These are phyloP conservation scores for Sclerotinia borealis DNA, from an alignment of 2,329 filamentous ascomycete genomes.

Conservation along the genomic window DNA sequence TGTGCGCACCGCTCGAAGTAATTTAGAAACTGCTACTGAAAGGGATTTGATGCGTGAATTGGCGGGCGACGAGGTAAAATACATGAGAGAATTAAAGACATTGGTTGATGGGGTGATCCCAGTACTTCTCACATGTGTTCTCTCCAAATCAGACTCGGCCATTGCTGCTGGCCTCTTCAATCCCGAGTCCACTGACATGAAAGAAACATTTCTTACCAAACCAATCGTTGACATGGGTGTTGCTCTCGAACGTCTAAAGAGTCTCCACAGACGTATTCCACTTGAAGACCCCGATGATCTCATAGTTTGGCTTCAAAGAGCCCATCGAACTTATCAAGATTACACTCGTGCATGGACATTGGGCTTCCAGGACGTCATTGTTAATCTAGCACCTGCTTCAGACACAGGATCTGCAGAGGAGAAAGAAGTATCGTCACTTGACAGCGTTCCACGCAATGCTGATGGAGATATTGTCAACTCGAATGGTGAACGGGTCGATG, in stretches of 20 bases:
- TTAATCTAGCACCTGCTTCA: slow-evolving; percentile 75
- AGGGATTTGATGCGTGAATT: slow-evolving; percentile 76
- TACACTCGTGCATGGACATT: slow-evolving; percentile 87
- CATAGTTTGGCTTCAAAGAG: slow-evolving; percentile 73
- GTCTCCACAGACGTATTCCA: slow-evolving; percentile 74
- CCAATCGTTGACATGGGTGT: slow-evolving; percentile 94
- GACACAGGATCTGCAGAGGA: slow-evolving; percentile 46
- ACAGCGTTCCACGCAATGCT: slow-evolving; percentile 54
- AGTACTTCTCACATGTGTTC: slow-evolving; percentile 77
- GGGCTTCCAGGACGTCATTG: slow-evolving; percentile 89
- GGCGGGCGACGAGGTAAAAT: slow-evolving; percentile 75
- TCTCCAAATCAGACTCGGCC: slow-evolving; percentile 62
- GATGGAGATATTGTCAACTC: slow-evolving; percentile 54
- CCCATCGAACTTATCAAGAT: slow-evolving; percentile 72
- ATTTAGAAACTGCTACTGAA: slow-evolving; percentile 61
- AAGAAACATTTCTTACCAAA: slow-evolving; percentile 59
- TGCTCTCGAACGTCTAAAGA: slow-evolving; percentile 75
- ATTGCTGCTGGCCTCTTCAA: slow-evolving; percentile 63
- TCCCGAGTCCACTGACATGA: slow-evolving; percentile 40
- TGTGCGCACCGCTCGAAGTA: slow-evolving; percentile 65
- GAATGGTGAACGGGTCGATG: slow-evolving; percentile 85
- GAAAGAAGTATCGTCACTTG: slow-evolving; percentile 45
- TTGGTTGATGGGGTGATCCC: slow-evolving; percentile 93
- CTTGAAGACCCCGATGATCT: slow-evolving; percentile 65
- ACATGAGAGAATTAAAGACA: slow-evolving; percentile 85